Evolutionary conservation across 495 filamentous ascomycete genomes (phyloP).

Genomic region (Staphylotrichum tortipilum): DNA sequence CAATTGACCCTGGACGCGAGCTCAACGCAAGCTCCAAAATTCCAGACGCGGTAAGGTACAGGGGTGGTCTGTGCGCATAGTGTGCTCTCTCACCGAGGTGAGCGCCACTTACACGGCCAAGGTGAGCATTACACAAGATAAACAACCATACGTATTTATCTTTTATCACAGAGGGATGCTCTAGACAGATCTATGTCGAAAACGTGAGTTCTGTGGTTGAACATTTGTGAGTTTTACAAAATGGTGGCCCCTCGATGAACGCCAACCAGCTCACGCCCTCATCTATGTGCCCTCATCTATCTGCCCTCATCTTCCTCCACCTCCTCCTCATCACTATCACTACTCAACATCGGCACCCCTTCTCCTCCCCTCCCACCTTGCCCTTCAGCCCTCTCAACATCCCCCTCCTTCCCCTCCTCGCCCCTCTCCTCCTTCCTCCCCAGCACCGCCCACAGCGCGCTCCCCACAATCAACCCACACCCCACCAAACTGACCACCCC

Average conservation of each 20-base stretch:
- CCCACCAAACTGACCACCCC: slow-evolving; percentile 59
- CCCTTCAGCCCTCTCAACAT: slow-evolving; percentile 6
- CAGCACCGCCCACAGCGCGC: slow-evolving; percentile 71
- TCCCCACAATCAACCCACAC: slow-evolving; percentile 68
- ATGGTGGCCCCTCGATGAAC: too few relatives aligned
- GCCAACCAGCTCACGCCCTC: background rate
- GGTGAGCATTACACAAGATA: too few relatives aligned
- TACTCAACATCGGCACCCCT: background rate
- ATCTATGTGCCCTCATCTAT: slow-evolving; percentile 3
- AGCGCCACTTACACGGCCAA: background rate
- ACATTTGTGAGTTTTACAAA: too few relatives aligned
- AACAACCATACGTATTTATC: too few relatives aligned
- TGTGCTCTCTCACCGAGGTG: background rate
- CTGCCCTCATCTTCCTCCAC: slow-evolving; percentile 16
- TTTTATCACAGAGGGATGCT: too few relatives aligned
- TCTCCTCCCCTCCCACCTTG: background rate
- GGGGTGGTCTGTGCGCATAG: slow-evolving; percentile 9
- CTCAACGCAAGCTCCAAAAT: slow-evolving; percentile 24
- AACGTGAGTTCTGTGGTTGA: too few relatives aligned
- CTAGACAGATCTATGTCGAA: too few relatives aligned
- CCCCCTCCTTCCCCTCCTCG: slow-evolving; percentile 3
- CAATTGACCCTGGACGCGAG: background rate
- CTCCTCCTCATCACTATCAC: background rate
- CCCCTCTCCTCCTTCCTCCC: slow-evolving; percentile 29
- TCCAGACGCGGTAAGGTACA: slow-evolving; percentile 6